Percentiles rank a stretch among this genome's conserved stretches.
These are phyloP conservation scores for Pascua sp. DNA, from an alignment of 1,284 basidiomycete species.

Conservation along the genomic window DNA sequence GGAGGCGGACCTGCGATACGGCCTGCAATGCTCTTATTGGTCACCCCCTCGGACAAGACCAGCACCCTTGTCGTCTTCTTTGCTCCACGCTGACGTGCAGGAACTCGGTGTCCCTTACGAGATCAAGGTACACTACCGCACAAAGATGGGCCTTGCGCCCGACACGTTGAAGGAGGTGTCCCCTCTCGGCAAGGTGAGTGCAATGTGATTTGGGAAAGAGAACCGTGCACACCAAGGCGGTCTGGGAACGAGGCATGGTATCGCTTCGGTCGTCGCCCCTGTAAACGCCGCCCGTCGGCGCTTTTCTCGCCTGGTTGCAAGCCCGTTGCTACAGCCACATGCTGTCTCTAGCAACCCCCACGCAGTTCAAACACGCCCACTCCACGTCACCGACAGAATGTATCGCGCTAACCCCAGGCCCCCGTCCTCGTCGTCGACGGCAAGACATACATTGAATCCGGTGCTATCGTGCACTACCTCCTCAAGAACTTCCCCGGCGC, in stretches of 20 bases:
- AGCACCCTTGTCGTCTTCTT: not conserved
- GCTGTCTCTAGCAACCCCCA: no score
- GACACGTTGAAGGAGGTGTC: conserved; percentile 27
- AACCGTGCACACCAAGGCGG: no score
- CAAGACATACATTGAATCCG: conserved; percentile 33
- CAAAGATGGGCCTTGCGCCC: conserved; percentile 21
- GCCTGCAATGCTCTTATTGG: not conserved
- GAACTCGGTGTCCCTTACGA: conserved; percentile 36
- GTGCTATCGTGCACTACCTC: conserved; percentile 33
- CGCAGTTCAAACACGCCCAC: not conserved
- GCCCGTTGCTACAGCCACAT: no score
- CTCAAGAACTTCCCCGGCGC: conserved; percentile 10
- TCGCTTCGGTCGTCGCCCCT: not conserved
- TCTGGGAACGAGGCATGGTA: no score
- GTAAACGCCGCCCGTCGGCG: no score
- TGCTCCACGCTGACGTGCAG: conserved; percentile 3
- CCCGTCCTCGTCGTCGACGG: conserved; percentile 34
- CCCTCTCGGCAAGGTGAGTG: conserved; percentile 32
- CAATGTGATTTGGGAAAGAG: no score
- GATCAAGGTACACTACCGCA: conserved; percentile 35
- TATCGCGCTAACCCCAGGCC: conserved; percentile 18
- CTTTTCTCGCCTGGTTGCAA: no score
- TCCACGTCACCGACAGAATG: not conserved
- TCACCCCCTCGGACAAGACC: no score
- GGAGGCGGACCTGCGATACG: not conserved